Evolutionary conservation across 2,329 filamentous ascomycete species (phyloP).

Genomic region (Verticillium alfalfae): DNA sequence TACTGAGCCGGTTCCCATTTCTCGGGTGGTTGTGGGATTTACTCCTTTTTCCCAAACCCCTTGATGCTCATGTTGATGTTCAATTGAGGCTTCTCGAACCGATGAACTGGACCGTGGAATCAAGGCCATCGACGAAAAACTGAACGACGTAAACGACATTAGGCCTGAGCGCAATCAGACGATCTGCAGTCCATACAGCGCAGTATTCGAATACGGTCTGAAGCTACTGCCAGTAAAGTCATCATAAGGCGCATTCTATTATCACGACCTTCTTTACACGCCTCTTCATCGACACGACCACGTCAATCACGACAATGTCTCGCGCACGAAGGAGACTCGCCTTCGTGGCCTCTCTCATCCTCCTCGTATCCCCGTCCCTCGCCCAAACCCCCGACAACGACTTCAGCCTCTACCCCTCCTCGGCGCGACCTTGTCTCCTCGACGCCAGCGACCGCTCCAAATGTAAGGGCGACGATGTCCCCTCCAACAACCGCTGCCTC

Average conservation of each 20-base stretch:
- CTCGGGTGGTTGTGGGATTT: neutral
- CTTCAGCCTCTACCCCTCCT: constrained; percentile 36
- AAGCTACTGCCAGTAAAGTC: neutral
- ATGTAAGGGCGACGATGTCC: constrained; percentile 32
- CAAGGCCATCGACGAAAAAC: neutral
- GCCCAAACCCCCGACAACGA: constrained; percentile 24
- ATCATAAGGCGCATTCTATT: neutral
- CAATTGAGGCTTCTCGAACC: no score
- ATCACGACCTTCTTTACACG: neutral
- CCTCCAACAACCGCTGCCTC: constrained; percentile 40
- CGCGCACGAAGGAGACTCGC: constrained; percentile 2
- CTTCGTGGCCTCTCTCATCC: constrained; percentile 16
- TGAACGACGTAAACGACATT: neutral
- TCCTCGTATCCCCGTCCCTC: constrained; percentile 14
- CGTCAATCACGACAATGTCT: constrained; percentile 3
- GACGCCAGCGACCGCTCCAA: constrained; percentile 28
- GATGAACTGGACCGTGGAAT: neutral
- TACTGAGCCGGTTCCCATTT: neutral
- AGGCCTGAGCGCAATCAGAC: neutral
- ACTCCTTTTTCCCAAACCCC: neutral
- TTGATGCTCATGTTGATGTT: no score
- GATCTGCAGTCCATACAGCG: neutral
- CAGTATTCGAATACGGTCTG: neutral
- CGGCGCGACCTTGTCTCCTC: constrained; percentile 36
- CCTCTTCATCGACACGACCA: neutral